Evolutionary conservation across 208 protist species (phyloP).

Genomic region (Acanthamoeba quina): DNA sequence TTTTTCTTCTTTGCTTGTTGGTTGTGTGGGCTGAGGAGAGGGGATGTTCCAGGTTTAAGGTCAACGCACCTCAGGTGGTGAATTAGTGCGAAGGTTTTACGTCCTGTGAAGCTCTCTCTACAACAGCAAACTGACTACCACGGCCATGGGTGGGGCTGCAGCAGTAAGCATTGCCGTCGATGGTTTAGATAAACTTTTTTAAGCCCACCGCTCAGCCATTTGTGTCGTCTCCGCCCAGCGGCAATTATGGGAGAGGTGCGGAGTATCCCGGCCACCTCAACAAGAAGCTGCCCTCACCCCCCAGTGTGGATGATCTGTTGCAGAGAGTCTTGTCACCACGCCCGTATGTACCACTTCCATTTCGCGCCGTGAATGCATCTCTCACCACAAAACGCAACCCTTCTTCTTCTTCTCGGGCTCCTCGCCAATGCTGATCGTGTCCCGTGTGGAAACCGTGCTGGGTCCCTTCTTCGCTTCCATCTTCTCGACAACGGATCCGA

Average conservation of each 20-base stretch:
- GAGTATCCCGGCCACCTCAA: not conserved
- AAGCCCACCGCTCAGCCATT: not conserved
- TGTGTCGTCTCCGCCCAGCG: not conserved
- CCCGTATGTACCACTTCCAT: no score
- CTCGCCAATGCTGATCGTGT: not conserved
- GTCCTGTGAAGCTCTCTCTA: not conserved
- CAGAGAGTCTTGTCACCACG: no score
- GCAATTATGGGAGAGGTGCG: slow-evolving; percentile 6
- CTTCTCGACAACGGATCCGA: not conserved
- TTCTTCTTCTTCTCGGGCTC: slow-evolving; percentile 4
- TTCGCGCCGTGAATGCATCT: no score
- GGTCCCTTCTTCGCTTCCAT: not conserved
- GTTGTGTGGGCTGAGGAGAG: no score
- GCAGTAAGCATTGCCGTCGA: slow-evolving; percentile 8
- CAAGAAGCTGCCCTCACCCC: no score
- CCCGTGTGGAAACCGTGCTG: not conserved
- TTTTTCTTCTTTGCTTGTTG: no score
- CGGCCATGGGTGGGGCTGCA: not conserved
- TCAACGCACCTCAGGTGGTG: slow-evolving; percentile 43
- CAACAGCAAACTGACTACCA: slow-evolving; percentile 45
- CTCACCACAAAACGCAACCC: not conserved
- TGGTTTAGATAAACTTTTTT: not conserved
- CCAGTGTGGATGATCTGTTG: no score
- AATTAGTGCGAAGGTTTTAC: slow-evolving; percentile 61
- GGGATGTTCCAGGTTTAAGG: slow-evolving; percentile 15